A percentile compares a stretch with the other conserved stretches of the same genome.
phyloP scores from a whole-genome alignment of 176 grass and related monocot genomes.

The Microstegium vimineum region DNA sequence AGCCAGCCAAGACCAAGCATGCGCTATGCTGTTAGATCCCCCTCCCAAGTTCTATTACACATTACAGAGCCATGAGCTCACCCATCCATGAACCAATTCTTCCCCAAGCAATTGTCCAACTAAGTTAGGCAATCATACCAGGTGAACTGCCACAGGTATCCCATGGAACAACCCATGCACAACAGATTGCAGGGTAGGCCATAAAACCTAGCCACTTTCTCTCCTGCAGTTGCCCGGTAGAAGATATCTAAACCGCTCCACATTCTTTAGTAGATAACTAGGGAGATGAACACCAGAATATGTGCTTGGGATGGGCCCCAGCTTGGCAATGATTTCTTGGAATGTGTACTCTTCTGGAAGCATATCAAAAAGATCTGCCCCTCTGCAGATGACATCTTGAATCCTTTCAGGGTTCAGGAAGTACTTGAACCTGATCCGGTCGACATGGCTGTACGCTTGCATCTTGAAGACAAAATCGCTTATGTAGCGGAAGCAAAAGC shows the following conservation, averaged over 20 bases:
- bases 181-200: not conserved
- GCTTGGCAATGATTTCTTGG: constrained; percentile 90
- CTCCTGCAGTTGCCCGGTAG: constrained; percentile 88
- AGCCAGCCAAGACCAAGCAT: constrained; percentile 27
- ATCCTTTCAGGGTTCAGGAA: constrained; percentile 79
- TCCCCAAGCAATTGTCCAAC: constrained; percentile 35
- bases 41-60: constrained; percentile 27
- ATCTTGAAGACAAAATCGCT: constrained; percentile 91
- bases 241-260: constrained; percentile 64
- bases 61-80: constrained; percentile 14
- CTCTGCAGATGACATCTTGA: constrained; percentile 94
- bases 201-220: constrained; percentile 66
- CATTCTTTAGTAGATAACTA: constrained; percentile 66
- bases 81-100: constrained; percentile 24
- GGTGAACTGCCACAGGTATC: constrained; percentile 13
- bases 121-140: constrained; percentile 42
- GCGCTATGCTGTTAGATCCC: constrained; percentile 28
- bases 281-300: constrained; percentile 88
- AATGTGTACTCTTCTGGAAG: constrained; percentile 98
- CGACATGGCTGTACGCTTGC: constrained; percentile 95
- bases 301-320: constrained; percentile 79
- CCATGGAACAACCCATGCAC: constrained; percentile 6
- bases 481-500: constrained; percentile 90
- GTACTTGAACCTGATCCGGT: constrained; percentile 81
- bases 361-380: constrained; percentile 97